A percentile compares a stretch with the other conserved stretches of the same genome.
Evolutionary conservation across 768 basidiomycete species (phyloP).

Genomic region (Russula foetens): DNA sequence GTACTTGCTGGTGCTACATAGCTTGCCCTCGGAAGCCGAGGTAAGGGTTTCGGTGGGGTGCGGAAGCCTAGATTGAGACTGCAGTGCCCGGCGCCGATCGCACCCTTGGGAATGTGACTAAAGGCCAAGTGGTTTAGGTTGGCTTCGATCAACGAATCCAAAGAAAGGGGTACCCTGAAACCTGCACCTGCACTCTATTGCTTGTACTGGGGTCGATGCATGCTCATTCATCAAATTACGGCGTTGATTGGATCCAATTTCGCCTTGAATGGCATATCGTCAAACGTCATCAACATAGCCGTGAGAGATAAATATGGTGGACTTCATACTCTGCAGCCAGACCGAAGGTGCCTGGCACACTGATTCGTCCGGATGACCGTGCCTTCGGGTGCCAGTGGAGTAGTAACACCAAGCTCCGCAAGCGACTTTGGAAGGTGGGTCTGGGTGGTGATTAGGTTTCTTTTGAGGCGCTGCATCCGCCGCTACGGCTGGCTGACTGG

Average conservation of each 20-base stretch:
- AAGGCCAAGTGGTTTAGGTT: slow-evolving; percentile 11
- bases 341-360: neutral
- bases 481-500: neutral
- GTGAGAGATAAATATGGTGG: neutral
- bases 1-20: neutral
- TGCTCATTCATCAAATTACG: neutral
- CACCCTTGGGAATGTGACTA: slow-evolving; percentile 16
- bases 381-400: neutral
- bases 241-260: slow-evolving; percentile 10
- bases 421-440: neutral
- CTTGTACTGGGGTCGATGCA: neutral
- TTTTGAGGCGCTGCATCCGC: neutral
- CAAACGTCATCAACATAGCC: slow-evolving; percentile 1
- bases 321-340: neutral
- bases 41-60: slow-evolving; percentile 8
- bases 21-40: neutral
- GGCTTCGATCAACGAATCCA: slow-evolving; percentile 6
- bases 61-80: slow-evolving; percentile 3
- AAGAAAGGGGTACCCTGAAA: slow-evolving; percentile 1
- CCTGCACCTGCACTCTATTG: neutral
- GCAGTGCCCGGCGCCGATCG: slow-evolving; percentile 11
- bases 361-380: neutral
- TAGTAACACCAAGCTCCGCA: neutral
- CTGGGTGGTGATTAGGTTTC: slow-evolving; percentile 6
- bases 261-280: neutral